Conservation (phyloP, 2,329 filamentous ascomycete species). For the Periconia sp. region DNA sequence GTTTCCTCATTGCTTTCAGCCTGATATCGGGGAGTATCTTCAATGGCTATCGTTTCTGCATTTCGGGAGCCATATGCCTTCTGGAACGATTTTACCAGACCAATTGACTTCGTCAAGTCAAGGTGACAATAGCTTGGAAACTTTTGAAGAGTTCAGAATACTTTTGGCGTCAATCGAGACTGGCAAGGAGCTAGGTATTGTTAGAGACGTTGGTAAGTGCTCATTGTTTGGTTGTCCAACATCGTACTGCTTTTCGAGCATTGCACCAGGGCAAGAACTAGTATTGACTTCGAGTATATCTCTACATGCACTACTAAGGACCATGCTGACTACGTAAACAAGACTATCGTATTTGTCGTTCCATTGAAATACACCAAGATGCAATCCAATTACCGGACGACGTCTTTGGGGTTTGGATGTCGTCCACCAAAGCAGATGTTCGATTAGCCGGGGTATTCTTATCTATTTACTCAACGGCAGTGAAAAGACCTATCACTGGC, state of each 20-base stretch:
- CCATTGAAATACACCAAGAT: constrained; percentile 32
- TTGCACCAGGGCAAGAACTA: too few species aligned
- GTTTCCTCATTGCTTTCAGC: constrained; percentile 55
- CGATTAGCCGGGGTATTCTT: constrained; percentile 83
- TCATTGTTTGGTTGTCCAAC: background rate
- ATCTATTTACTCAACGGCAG: constrained; percentile 75
- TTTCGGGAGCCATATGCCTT: constrained; percentile 34
- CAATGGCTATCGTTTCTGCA: constrained; percentile 48
- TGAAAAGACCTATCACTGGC: constrained; percentile 73
- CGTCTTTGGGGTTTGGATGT: constrained; percentile 47
- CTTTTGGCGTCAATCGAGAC: constrained; percentile 50
- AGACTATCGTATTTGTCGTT: constrained; percentile 32
- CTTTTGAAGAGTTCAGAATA: constrained; percentile 38
- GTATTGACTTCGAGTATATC: too few species aligned
- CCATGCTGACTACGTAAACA: background rate
- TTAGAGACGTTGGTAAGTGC: constrained; percentile 47
- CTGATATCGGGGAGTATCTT: constrained; percentile 47
- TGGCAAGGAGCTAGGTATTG: constrained; percentile 54
- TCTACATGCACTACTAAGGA: too few species aligned
- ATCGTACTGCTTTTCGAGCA: too few species aligned
- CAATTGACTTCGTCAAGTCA: constrained; percentile 11
- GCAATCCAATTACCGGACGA: constrained; percentile 61
- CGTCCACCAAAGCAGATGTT: constrained; percentile 54
- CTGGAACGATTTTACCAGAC: constrained; percentile 22
- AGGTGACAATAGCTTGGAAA: constrained; percentile 16